Percentiles rank a stretch among this genome's conserved stretches.
Conservation (phyloP, 805 yeast species). For the Candida morakotiae region DNA sequence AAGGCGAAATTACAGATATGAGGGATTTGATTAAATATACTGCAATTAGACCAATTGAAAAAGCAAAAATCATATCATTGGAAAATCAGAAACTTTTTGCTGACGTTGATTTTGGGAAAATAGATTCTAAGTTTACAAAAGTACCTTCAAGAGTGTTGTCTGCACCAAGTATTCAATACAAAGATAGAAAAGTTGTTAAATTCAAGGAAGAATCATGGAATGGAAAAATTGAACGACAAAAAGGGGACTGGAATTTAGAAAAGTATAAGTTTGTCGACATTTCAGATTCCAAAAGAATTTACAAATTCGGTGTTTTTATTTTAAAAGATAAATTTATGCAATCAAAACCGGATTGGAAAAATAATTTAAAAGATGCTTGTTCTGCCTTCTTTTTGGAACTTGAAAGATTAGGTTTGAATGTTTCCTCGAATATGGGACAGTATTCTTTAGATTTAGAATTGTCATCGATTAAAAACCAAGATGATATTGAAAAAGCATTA, state of each 20-base stretch:
- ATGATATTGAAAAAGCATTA: conserved; percentile 5
- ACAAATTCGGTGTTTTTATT: conserved; percentile 6
- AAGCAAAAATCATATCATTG: conserved; percentile 5
- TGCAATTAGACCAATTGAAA: conserved; percentile 6
- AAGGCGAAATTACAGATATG: conserved; percentile 8
- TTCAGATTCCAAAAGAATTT: conserved; percentile 1
- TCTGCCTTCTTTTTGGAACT: conserved; percentile 6
- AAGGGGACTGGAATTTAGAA: conserved; percentile 10
- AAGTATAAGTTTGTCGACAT: conserved; percentile 5
- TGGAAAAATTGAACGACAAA: conserved; percentile 7
- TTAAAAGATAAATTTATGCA: conserved; percentile 3
- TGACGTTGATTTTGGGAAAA: conserved; percentile 6
- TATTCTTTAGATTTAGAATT: conserved; percentile 6
- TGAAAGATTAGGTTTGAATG: conserved; percentile 7
- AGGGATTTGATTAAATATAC: conserved; percentile 5
- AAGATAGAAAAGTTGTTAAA: background rate
- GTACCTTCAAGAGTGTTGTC: conserved; percentile 9
- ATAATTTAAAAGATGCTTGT: conserved; percentile 3
- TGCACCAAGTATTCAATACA: conserved; percentile 8
- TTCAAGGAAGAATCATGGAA: conserved; percentile 4
- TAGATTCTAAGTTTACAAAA: conserved; percentile 7
- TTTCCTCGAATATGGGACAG: conserved; percentile 1
- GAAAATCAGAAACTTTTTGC: conserved; percentile 4
- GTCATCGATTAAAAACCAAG: background rate
- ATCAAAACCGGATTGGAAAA: conserved; percentile 2